Base-by-base conservation (phyloP, 1,284 basidiomycete genomes). In the Fomitopsis betulina region DNA sequence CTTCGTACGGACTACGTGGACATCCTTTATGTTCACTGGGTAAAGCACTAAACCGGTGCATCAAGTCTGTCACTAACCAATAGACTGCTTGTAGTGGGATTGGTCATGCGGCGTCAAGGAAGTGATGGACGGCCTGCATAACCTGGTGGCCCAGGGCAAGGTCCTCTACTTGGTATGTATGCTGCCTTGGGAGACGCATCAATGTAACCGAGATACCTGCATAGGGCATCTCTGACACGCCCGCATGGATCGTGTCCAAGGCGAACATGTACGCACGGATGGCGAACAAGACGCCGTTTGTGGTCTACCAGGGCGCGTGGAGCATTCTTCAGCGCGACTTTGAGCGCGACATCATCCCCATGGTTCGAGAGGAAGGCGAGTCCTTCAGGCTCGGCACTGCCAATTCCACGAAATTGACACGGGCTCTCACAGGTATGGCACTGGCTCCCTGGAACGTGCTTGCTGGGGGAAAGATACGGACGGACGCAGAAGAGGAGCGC, bases 371-470 rank as follows among this genome's bases (percentile, higher is more conserved):
- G 9, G 71, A 77, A 59, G 81, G 80, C 67, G 54, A 38, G 39
- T 37, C 21, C 15, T 15, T 10, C n/a, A n/a, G 3, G 2, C 9
- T 17, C 13, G 13, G 21, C 7, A 10, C 51, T 25, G 21, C 3
- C 32, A 32, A 13, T n/a, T 15, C 27, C 15, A 0, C 35, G 51
- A 9, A n/a, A 8, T 39, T n/a, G 21, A 38, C 15, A 27, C 23
- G 21, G 30, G 53, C 17, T n/a, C 32, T 6, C 23, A 9, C 23
- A 74, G 80, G 79, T 0, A 65, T 81, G 61, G 79, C 79, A 0
- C 68, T 85, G 0, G 76, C 77, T 0, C 79, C 81, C 0, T 85
- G 79, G 79, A 75, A 76, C 42, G 81, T 82, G 0, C 69, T 86
- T 13, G 81, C 74, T 0, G 72, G 63, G 0, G 81, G 81, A 0